phyloP scores from a whole-genome alignment of 2,329 filamentous ascomycete genomes.

The Botrytis sinoallii region DNA sequence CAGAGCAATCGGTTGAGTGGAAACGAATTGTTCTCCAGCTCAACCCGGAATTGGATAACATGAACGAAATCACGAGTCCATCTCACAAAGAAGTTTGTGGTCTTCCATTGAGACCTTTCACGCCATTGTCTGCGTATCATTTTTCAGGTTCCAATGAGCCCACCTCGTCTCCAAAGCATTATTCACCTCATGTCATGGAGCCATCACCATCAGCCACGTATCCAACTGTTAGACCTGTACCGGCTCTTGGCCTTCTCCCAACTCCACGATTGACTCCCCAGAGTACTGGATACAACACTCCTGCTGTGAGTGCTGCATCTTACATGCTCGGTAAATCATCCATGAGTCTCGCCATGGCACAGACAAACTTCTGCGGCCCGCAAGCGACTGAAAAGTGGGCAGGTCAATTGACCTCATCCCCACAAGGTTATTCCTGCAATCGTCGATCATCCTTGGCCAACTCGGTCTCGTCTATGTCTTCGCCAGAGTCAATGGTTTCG shows the following conservation, averaged over 20 bases:
- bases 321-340: slow-evolving; percentile 51
- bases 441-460: slow-evolving; percentile 63
- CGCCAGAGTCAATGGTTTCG: slow-evolving; percentile 66
- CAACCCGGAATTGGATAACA: slow-evolving; percentile 56
- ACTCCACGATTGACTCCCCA: slow-evolving; percentile 59
- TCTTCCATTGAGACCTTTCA: slow-evolving; percentile 38
- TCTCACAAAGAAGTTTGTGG: slow-evolving; percentile 27
- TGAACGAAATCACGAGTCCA: slow-evolving; percentile 46
- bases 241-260: slow-evolving; percentile 54
- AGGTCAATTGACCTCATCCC: slow-evolving; percentile 48
- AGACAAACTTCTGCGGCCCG: slow-evolving; percentile 45
- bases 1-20: slow-evolving; percentile 46
- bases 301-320: slow-evolving; percentile 55
- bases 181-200: slow-evolving; percentile 50
- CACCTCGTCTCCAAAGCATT: slow-evolving; percentile 44
- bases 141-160: slow-evolving; percentile 42
- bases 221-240: slow-evolving; percentile 48
- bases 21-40: slow-evolving; percentile 56
- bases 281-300: slow-evolving; percentile 55
- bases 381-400: slow-evolving; percentile 55
- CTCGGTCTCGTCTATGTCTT: slow-evolving; percentile 61
- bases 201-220: slow-evolving; percentile 45
- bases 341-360: slow-evolving; percentile 60
- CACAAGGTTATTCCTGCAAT: slow-evolving; percentile 47
- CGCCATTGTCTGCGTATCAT: slow-evolving; percentile 42